These are phyloP conservation scores for Dioszegia aurantiaca DNA, from an alignment of 768 basidiomycete genomes.

Conservation along the genomic window DNA sequence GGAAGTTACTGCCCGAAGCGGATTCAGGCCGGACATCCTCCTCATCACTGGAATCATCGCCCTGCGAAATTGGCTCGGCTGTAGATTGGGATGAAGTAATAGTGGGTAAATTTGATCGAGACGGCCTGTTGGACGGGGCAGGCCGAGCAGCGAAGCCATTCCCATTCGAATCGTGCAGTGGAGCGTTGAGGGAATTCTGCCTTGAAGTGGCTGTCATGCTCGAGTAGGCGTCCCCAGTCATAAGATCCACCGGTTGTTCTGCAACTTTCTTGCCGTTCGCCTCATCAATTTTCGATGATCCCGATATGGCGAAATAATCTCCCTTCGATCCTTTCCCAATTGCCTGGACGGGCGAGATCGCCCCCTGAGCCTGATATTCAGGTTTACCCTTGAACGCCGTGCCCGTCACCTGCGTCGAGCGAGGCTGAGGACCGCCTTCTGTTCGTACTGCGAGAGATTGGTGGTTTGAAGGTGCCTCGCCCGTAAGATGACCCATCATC, in stretches of 20 bases:
- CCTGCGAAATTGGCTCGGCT: background rate
- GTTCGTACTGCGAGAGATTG: constrained; percentile 7
- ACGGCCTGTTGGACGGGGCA: background rate
- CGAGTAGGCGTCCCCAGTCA: constrained; percentile 30
- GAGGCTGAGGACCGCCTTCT: constrained; percentile 30
- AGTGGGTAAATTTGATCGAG: constrained; percentile 2
- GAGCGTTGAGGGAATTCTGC: constrained; percentile 2
- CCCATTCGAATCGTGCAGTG: background rate
- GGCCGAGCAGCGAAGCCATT: background rate
- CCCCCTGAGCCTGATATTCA: too few relatives aligned
- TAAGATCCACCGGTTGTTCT: constrained; percentile 18
- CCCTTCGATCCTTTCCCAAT: background rate
- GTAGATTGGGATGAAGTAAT: background rate
- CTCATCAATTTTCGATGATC: too few relatives aligned
- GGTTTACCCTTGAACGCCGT: constrained; percentile 49
- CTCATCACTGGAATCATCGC: constrained; percentile 40
- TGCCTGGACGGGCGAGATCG: background rate
- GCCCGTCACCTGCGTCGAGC: constrained; percentile 51
- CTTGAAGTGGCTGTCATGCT: constrained; percentile 11
- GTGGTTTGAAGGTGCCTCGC: constrained; percentile 27
- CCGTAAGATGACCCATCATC: constrained; percentile 48
- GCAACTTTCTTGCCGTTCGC: background rate
- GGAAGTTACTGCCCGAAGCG: constrained; percentile 19
- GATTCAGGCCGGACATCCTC: constrained; percentile 42
- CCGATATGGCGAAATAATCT: background rate